A percentile compares a stretch with the other conserved stretches of the same genome.
Conservation (phyloP, 2,329 filamentous ascomycete genomes). For the Trichoderma atrobrunneum region DNA sequence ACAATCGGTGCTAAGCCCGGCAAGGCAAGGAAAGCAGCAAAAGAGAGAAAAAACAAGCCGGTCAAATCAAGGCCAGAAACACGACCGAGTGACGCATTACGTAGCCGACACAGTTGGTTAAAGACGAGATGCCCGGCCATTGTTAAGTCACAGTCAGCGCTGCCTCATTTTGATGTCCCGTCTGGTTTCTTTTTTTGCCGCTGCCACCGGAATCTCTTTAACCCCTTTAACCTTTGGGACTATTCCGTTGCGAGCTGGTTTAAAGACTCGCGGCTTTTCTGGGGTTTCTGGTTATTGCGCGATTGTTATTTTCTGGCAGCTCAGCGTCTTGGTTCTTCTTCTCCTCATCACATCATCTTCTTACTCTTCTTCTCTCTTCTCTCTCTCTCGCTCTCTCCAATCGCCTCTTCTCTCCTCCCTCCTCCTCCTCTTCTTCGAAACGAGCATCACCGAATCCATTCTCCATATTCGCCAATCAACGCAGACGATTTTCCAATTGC, state of each 20-base stretch:
- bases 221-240: neutral
- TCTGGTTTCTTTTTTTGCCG: neutral
- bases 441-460: neutral
- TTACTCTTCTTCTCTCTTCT: neutral
- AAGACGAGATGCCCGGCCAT: neutral
- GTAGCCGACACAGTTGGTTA: constrained; percentile 2
- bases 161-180: too few relatives aligned
- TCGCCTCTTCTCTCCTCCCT: neutral
- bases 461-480: neutral
- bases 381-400: neutral
- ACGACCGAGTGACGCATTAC: constrained; percentile 2
- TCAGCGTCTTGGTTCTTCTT: neutral
- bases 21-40: neutral
- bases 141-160: neutral
- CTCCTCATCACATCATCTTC: neutral
- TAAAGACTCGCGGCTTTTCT: neutral
- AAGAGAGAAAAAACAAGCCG: neutral
- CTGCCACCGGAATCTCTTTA: constrained; percentile 5
- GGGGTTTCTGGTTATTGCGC: neutral
- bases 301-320: neutral
- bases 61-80: neutral
- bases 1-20: neutral
- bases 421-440: neutral
- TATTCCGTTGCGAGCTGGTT: neutral
- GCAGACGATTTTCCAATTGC: neutral